Evolutionary conservation across 805 yeast species (phyloP).

Genomic region (Pachysolen tannophilus): DNA sequence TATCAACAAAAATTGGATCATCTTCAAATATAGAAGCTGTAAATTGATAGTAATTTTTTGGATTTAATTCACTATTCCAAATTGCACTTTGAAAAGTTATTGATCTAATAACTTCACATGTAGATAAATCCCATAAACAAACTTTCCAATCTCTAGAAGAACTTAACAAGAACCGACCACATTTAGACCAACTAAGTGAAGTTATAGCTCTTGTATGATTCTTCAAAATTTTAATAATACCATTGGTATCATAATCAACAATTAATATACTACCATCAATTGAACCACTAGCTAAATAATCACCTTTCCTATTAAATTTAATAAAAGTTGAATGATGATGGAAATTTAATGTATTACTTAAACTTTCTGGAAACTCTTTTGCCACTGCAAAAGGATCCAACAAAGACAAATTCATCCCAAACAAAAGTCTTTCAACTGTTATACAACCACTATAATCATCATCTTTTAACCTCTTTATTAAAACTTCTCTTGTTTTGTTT

Average conservation of each 20-base stretch:
- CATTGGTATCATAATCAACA: conserved; percentile 64
- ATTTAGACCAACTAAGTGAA: conserved; percentile 64
- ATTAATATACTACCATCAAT: conserved; percentile 67
- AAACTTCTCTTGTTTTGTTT: no score
- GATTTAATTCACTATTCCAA: conserved; percentile 60
- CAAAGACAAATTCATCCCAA: conserved; percentile 76
- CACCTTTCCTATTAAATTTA: conserved; percentile 67
- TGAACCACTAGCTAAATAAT: conserved; percentile 77
- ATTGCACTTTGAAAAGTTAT: conserved; percentile 60
- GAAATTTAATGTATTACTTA: conserved; percentile 60
- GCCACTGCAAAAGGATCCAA: conserved; percentile 89
- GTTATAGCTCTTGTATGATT: conserved; percentile 72
- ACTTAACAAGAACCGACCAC: conserved; percentile 62
- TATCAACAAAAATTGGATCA: conserved; percentile 43
- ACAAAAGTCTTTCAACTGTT: no score
- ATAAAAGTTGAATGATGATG: conserved; percentile 62
- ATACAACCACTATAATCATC: no score
- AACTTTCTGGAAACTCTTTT: conserved; percentile 83
- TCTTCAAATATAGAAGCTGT: conserved; percentile 63
- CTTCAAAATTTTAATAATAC: conserved; percentile 45
- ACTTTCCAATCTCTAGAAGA: conserved; percentile 79
- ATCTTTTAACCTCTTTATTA: no score
- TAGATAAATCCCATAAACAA: conserved; percentile 68
- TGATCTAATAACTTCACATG: conserved; percentile 30
- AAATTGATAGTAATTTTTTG: conserved; percentile 36